Evolutionary conservation across 495 filamentous ascomycete genomes (phyloP).

Genomic region (Lasiosphaeria ovina): DNA sequence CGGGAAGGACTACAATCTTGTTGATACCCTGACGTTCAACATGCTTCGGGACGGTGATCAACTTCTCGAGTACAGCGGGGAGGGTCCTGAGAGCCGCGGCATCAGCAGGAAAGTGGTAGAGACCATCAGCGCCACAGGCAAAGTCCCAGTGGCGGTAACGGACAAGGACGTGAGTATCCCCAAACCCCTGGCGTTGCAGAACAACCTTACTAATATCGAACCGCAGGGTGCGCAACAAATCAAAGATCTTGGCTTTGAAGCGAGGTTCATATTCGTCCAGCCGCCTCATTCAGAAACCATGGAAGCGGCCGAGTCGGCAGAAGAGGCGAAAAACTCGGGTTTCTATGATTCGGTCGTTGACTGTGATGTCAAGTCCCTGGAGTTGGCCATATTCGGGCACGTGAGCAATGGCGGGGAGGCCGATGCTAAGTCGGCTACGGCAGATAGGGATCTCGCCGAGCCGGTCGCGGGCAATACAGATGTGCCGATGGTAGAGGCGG

Average conservation of each 20-base stretch:
- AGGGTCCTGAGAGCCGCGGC: slow-evolving; percentile 42
- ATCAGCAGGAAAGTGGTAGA: slow-evolving; percentile 47
- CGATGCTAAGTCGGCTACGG: slow-evolving; percentile 4
- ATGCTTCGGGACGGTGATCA: slow-evolving; percentile 52
- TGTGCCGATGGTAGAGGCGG: not conserved
- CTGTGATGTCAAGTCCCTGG: slow-evolving; percentile 46
- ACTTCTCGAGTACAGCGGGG: slow-evolving; percentile 48
- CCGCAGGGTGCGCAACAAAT: slow-evolving; percentile 68
- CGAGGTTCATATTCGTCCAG: slow-evolving; percentile 69
- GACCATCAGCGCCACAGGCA: slow-evolving; percentile 43
- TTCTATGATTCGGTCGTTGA: slow-evolving; percentile 67
- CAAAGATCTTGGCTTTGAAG: slow-evolving; percentile 65
- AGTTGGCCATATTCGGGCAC: slow-evolving; percentile 24
- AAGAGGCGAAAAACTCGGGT: slow-evolving; percentile 58
- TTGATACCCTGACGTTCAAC: slow-evolving; percentile 47
- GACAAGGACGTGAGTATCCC: slow-evolving; percentile 42
- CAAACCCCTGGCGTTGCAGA: not conserved
- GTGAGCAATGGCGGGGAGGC: not conserved
- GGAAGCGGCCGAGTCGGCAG: slow-evolving; percentile 66
- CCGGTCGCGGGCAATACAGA: slow-evolving; percentile 12
- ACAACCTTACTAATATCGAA: slow-evolving; percentile 16
- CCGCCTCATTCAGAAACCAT: slow-evolving; percentile 64
- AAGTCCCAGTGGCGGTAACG: slow-evolving; percentile 58
- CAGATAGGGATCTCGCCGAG: slow-evolving; percentile 21
- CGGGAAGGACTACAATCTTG: slow-evolving; percentile 45